phyloP scores from a whole-genome alignment of 192 early-diverging fungal genomes.

The Podochytrium sp. region DNA sequence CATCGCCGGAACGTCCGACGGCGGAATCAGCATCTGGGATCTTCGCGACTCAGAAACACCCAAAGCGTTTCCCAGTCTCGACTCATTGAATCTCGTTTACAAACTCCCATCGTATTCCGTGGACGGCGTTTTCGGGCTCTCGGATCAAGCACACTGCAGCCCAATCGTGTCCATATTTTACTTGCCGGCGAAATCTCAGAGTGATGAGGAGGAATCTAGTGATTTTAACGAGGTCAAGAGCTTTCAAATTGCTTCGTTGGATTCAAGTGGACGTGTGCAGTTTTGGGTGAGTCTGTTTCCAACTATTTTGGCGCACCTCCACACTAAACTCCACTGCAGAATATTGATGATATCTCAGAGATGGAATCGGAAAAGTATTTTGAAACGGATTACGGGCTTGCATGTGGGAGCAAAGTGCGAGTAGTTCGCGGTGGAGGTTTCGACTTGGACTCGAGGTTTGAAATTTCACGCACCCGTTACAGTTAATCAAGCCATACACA shows the following conservation, averaged over 20 bases:
- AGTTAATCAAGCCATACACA: not conserved
- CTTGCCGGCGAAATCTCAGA: too few relatives aligned
- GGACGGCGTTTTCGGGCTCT: slow-evolving; percentile 16
- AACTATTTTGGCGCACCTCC: slow-evolving; percentile 1
- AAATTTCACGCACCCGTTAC: not conserved
- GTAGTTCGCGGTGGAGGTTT: slow-evolving; percentile 34
- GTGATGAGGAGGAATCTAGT: too few relatives aligned
- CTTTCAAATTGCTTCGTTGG: slow-evolving; percentile 46
- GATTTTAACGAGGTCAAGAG: not conserved
- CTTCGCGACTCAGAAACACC: slow-evolving; percentile 3
- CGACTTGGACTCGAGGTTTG: slow-evolving; percentile 16
- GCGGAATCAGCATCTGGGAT: slow-evolving; percentile 51
- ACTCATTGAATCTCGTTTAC: not conserved
- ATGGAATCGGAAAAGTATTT: slow-evolving; percentile 16
- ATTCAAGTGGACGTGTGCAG: slow-evolving; percentile 40
- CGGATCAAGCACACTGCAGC: not conserved
- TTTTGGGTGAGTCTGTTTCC: slow-evolving; percentile 43
- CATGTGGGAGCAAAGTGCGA: slow-evolving; percentile 39
- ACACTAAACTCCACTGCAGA: not conserved
- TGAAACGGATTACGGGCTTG: slow-evolving; percentile 49
- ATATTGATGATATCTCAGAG: slow-evolving; percentile 4
- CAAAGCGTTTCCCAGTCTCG: not conserved
- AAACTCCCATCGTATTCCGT: slow-evolving; percentile 23
- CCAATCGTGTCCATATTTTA: slow-evolving; percentile 3
- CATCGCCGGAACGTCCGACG: slow-evolving; percentile 51